phyloP scores from a whole-genome alignment of 441 rosid genomes.

The Syzygium syzygioides region DNA sequence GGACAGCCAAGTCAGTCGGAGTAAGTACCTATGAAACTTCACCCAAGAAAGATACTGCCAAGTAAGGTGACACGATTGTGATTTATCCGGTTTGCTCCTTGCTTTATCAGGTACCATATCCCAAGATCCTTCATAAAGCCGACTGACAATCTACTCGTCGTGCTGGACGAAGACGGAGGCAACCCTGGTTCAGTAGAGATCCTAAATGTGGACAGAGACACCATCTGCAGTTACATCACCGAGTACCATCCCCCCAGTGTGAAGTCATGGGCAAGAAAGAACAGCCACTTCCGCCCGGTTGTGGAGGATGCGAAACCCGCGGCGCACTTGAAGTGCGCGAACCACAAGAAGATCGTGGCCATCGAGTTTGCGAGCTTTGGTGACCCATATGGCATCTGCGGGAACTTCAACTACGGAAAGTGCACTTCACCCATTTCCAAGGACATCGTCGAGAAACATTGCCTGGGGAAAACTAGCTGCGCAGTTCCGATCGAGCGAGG shows the following conservation, averaged over 20 bases:
- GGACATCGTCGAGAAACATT: slow-evolving; percentile 39
- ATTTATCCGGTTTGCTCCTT: neutral
- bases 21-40: slow-evolving; percentile 20
- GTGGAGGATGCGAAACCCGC: slow-evolving; percentile 21
- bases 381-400: slow-evolving; percentile 47
- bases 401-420: slow-evolving; percentile 25
- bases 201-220: slow-evolving; percentile 39
- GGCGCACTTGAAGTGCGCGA: slow-evolving; percentile 38
- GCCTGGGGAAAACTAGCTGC: slow-evolving; percentile 59
- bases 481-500: slow-evolving; percentile 32
- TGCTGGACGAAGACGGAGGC: slow-evolving; percentile 50
- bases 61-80: neutral
- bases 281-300: slow-evolving; percentile 2
- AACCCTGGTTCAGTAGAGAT: slow-evolving; percentile 34
- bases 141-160: slow-evolving; percentile 37
- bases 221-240: slow-evolving; percentile 40
- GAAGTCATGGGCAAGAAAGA: slow-evolving; percentile 32
- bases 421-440: slow-evolving; percentile 36
- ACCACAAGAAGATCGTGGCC: slow-evolving; percentile 22
- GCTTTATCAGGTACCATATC: slow-evolving; percentile 48
- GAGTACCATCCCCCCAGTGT: slow-evolving; percentile 42
- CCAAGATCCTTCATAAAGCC: slow-evolving; percentile 56
- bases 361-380: slow-evolving; percentile 66
- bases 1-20: slow-evolving; percentile 63
- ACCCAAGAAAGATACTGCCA: neutral